These are phyloP conservation scores for Madurella mycetomatis DNA, from an alignment of 2,329 filamentous ascomycete species.

Conservation along the genomic window DNA sequence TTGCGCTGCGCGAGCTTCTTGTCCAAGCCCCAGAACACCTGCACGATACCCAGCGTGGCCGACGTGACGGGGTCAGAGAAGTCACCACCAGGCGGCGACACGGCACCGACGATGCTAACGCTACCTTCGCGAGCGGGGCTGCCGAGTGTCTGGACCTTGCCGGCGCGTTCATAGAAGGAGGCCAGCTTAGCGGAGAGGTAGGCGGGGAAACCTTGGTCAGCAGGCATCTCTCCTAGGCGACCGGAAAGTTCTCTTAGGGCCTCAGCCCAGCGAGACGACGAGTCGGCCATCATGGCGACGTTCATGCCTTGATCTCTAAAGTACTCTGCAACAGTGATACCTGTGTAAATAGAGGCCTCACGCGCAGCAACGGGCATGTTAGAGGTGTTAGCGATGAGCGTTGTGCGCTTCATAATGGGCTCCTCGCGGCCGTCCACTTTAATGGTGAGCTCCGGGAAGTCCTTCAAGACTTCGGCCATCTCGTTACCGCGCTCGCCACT, in stretches of 20 bases:
- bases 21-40: constrained; percentile 99
- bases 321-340: constrained; percentile 90
- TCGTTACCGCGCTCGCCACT: constrained; percentile 92
- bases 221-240: constrained; percentile 98
- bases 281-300: constrained; percentile 99
- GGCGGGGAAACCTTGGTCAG: constrained; percentile 98
- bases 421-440: constrained; percentile 91
- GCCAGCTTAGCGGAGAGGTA: constrained; percentile 96
- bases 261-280: constrained; percentile 96
- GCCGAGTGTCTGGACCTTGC: constrained; percentile 77
- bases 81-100: constrained; percentile 96
- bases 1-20: constrained; percentile 99
- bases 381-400: constrained; percentile 96
- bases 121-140: constrained; percentile 85
- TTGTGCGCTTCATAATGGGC: constrained; percentile 99
- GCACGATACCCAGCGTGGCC: constrained; percentile 91
- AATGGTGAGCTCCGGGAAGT: constrained; percentile 97
- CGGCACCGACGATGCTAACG: constrained; percentile 96
- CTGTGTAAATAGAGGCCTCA: constrained; percentile 98
- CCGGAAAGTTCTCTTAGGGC: constrained; percentile 97
- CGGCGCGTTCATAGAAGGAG: constrained; percentile 98
- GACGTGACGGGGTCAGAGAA: constrained; percentile 97
- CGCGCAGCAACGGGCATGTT: constrained; percentile 99
- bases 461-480: constrained; percentile 99
- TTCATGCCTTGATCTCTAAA: constrained; percentile 96